Percentiles rank a stretch among this genome's conserved stretches.
These are phyloP conservation scores for Helotiales sp. DNA, from an alignment of 2,329 filamentous ascomycete genomes.

Conservation along the genomic window DNA sequence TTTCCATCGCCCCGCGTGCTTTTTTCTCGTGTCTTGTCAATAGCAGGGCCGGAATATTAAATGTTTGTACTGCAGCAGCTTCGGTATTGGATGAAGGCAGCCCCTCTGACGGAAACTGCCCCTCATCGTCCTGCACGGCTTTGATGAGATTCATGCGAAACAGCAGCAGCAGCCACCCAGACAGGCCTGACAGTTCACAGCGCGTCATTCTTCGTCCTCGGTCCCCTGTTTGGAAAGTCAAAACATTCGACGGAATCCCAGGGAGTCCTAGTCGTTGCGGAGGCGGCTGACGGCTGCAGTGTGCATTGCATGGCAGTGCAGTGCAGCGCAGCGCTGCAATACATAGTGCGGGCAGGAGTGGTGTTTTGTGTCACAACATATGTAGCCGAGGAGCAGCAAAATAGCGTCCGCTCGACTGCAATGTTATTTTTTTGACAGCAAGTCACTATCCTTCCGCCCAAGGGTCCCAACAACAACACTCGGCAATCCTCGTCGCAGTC, in stretches of 20 bases:
- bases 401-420: neutral
- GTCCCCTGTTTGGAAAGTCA: conserved; percentile 5
- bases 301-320: neutral
- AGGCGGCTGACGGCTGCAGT: neutral
- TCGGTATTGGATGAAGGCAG: conserved; percentile 13
- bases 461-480: conserved; percentile 1
- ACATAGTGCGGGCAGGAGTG: neutral
- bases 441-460: neutral
- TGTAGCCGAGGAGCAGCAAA: neutral
- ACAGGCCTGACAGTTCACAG: conserved; percentile 5
- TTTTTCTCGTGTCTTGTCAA: conserved; percentile 15
- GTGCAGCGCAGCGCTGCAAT: no score
- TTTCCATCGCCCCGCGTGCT: neutral
- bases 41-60: conserved; percentile 22
- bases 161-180: conserved; percentile 5
- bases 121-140: conserved; percentile 20
- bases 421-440: conserved; percentile 1
- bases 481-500: neutral
- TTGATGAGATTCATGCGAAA: conserved; percentile 35
- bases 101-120: neutral
- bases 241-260: neutral
- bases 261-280: neutral
- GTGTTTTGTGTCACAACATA: conserved; percentile 3
- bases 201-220: conserved; percentile 24
- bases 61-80: conserved; percentile 16